These are phyloP conservation scores for Dictyostelium intermedium DNA, from an alignment of 78 protist genomes.

Conservation along the genomic window DNA sequence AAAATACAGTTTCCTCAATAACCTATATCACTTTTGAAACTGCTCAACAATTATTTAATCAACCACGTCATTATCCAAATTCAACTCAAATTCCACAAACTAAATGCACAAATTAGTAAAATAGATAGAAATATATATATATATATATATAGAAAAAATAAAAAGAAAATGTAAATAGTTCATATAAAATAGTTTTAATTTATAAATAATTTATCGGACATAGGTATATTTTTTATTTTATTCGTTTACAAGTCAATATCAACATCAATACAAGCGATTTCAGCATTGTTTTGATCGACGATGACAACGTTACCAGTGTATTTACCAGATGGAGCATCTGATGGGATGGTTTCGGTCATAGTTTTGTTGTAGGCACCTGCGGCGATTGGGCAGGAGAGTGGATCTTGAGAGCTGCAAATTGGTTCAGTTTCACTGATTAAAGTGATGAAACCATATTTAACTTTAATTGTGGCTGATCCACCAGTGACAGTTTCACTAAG, in stretches of 20 bases:
- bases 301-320: conserved; percentile 38
- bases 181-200: no score
- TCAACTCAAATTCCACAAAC: not conserved
- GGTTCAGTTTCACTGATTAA: not conserved
- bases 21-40: conserved; percentile 45
- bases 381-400: conserved; percentile 24
- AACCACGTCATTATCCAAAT: conserved; percentile 19
- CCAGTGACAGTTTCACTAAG: conserved; percentile 21
- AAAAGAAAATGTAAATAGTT: no score
- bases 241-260: not conserved
- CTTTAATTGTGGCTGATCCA: not conserved
- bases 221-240: not conserved
- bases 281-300: conserved; percentile 8
- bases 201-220: not conserved
- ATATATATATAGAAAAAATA: no score
- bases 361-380: conserved; percentile 15
- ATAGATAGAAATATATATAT: no score
- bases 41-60: not conserved
- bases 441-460: conserved; percentile 67
- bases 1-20: not conserved
- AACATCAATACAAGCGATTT: conserved; percentile 43
- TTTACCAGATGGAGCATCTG: conserved; percentile 44
- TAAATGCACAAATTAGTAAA: not conserved
- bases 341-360: conserved; percentile 9
- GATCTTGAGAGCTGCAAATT: conserved; percentile 7